Base-by-base conservation (phyloP, 805 yeast species). In the Metschnikowia lunata region DNA sequence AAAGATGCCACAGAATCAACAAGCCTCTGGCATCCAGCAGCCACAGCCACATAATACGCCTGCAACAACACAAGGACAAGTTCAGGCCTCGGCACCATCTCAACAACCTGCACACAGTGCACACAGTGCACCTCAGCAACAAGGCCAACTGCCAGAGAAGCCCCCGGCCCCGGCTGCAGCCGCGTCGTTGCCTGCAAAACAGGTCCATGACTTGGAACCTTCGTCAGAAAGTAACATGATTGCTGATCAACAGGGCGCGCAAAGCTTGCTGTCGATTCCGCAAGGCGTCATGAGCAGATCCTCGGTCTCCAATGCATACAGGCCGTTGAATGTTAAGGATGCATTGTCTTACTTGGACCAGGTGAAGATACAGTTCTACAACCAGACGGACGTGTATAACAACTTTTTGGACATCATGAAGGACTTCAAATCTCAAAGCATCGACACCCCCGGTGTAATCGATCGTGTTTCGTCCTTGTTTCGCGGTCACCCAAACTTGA, bases 401-500 rank as follows among this genome's bases (percentile, higher is more conserved):
- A 89, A 87, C 64, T 93, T 95, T 59, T 75, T 93, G 59, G 99
- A 93, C 62, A 91, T 93, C 52, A 93, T 93, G 99, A 95, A 95
- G 71, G 99, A 95, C 62, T 95, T 93, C 72, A 95, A 95, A 71
- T 84, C 95, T 42, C 97, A 91, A 69, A 80, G 82, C 49, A 90
- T 93, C 57, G 98, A 93, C 63, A 93, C 99, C 0, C 99, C 98
- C 0, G 99, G 98, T 30, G 99, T 93, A 27, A 93, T 93, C 61
- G 97, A 91, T 63, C 75, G 99, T 46, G 99, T 93, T 1, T 88
- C 97, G 0, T 78, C 85, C 1, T 70, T 93, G 44, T 93, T 93
- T 64, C 79, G 90, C 50, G 98, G 97, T 11, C 96, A 89, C 64
- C 96, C 96, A 1, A 80, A 84, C 50, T 74, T 93, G 58, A 91